Base-by-base conservation (phyloP, 306 rosid genomes). In the Medicago truncatula region DNA sequence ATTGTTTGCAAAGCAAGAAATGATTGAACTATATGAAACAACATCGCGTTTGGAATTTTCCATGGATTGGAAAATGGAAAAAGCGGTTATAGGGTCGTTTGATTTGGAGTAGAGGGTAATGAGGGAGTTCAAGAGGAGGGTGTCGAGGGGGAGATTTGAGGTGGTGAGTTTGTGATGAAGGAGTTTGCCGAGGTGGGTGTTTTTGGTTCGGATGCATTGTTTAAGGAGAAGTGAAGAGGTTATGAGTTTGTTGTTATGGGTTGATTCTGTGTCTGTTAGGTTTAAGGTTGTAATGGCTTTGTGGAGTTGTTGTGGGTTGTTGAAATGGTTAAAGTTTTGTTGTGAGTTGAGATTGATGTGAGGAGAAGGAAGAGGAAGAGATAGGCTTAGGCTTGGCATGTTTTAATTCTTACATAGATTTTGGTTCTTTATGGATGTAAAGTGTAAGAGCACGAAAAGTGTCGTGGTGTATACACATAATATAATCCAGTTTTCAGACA, bases 61-160 rank as follows among this genome's bases (percentile, higher is more conserved):
- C 89, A 89, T 85, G 59, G 2, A 17, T 4, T 9, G 70, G 34
- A 89, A 89, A 0, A 89, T 76, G 0, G 80, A 39, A 8, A 78
- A 70, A 0, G 90, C 91, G 43, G 34, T 76, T 2, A 57, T 47
- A 62, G 77, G 54, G 21, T 82, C 83, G 17, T 89, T 88, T 25
- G 62, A 83, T 74, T 87, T 87, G 0, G 94, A 89, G 78, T 89
- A 85, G 79, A 89, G 85, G 73, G 74, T 84, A 53, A 88, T 88
- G 7, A 88, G 81, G 0, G 94, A 87, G 82, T 89, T 89, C 68
- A 85, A 73, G 13, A 85, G 82, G 64, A 82, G 44, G 0, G 91
- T 78, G 74, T 85, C 83, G 31, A 86, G 85, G 9, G 10, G 18
- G 62, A 89, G 86, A 14, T 28, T 9, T 0, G 90, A 87, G 4